Evolutionary conservation across 139 green algal genomes (phyloP), one percentile per base, ranked within the genome.

Genomic region (Micromonas pusilla): DNA sequence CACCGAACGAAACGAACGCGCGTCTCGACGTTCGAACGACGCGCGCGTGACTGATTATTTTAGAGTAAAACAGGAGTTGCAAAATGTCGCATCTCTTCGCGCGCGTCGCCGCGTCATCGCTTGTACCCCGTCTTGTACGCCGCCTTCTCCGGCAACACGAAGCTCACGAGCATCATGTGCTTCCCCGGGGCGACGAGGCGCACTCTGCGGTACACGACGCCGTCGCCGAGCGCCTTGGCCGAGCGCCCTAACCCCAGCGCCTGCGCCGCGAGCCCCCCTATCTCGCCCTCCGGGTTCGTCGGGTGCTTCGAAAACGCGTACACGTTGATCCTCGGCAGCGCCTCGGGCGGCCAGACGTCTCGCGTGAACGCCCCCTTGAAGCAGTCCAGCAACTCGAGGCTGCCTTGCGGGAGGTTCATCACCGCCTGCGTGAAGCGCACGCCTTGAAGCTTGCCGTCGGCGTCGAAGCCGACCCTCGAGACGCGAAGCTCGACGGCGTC

Each of bases 381-480:
- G 64, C 90, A 90, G 82, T 98, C 93, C 16, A 98, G 80, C 39
- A 87, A 53, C 4, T 94, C 93, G 86, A 98, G 82, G 32, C 26
- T 13, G 37, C 79, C 81, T 21, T 33, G 21, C 94, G 94, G 94
- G 68, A 97, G 85, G 85, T 98, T 98, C 92, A 98, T 97, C 16
- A 98, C 83, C 0, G 81, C 76, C 53, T 93, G 91, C 25, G 91
- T 60, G 66, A 90, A 93, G 0, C 25, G 16, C 33, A 88, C 0
- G 2, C 63, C 33, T 19, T 13, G 13, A 5, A 68, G 23, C 19
- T 68, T 28, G 60, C 60, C 13, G 13, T 30, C 60, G 60, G n/a
- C n/a, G n/a, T n/a, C n/a, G n/a, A n/a, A n/a, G n/a, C n/a, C n/a
- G n/a, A n/a, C n/a, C n/a, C n/a, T n/a, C n/a, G n/a, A n/a, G n/a